Evolutionary conservation across 768 basidiomycete species (phyloP).

Genomic region (Suillus clintonianus): DNA sequence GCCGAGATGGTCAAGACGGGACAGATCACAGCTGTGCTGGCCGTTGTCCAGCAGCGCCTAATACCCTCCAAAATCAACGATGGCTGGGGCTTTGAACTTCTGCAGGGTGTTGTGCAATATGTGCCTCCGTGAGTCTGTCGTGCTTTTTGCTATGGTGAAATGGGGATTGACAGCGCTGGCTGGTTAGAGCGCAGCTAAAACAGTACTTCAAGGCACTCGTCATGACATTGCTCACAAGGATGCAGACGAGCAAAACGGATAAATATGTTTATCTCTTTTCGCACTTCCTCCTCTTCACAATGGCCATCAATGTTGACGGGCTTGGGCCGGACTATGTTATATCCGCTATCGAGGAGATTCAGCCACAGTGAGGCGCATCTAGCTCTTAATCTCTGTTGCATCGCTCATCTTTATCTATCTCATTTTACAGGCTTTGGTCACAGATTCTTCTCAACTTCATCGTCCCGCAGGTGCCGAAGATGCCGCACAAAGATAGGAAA

Average conservation of each 20-base stretch:
- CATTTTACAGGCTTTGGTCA: slow-evolving; percentile 62
- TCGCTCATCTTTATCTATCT: not conserved
- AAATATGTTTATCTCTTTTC: slow-evolving; percentile 84
- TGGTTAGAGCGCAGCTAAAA: slow-evolving; percentile 51
- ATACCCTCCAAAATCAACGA: slow-evolving; percentile 89
- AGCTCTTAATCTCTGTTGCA: not conserved
- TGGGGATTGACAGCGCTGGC: not conserved
- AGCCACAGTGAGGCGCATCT: slow-evolving; percentile 62
- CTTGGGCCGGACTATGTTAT: slow-evolving; percentile 81
- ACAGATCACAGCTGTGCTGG: slow-evolving; percentile 78
- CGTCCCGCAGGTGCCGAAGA: slow-evolving; percentile 77
- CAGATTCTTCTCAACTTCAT: slow-evolving; percentile 79
- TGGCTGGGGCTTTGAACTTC: slow-evolving; percentile 85
- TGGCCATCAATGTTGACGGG: slow-evolving; percentile 74
- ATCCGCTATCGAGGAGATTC: slow-evolving; percentile 77
- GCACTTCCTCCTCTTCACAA: slow-evolving; percentile 71
- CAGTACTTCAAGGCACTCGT: slow-evolving; percentile 75
- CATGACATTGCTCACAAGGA: slow-evolving; percentile 77
- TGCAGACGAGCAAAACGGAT: slow-evolving; percentile 89
- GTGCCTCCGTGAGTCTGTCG: slow-evolving; percentile 68
- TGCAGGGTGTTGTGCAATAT: slow-evolving; percentile 73
- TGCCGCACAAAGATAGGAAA: slow-evolving; percentile 83
- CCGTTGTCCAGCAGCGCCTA: slow-evolving; percentile 87
- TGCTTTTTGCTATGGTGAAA: not conserved
- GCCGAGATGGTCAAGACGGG: slow-evolving; percentile 64